phyloP scores from a whole-genome alignment of 2,329 filamentous ascomycete species.

The Aspergillus floridensis region DNA sequence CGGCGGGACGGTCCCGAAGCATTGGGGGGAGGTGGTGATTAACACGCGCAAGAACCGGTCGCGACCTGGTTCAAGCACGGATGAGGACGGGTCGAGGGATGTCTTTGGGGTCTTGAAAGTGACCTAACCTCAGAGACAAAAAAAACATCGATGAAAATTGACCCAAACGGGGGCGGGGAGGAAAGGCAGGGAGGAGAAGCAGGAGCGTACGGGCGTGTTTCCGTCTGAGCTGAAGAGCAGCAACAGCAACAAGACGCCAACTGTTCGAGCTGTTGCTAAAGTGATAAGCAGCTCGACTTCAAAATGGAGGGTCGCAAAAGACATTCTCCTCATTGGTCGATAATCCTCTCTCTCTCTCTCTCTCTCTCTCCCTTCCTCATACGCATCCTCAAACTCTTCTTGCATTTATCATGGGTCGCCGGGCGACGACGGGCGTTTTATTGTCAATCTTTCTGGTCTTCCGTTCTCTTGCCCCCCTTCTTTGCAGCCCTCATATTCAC shows the following conservation, averaged over 20 bases:
- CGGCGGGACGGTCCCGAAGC: conserved; percentile 35
- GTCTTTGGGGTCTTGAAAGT: conserved; percentile 44
- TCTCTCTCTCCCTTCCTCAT: no score
- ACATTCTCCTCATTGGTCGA: no score
- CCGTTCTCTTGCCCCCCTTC: conserved; percentile 9
- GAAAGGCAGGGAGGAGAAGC: no score
- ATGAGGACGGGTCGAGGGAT: conserved; percentile 28
- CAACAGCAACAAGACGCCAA: no score
- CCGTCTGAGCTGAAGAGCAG: no score
- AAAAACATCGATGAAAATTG: no score
- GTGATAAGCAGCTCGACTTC: no score
- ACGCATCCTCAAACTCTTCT: not conserved
- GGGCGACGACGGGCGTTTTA: not conserved
- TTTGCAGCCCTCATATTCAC: conserved; percentile 1
- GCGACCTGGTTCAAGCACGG: conserved; percentile 24
- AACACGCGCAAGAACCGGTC: conserved; percentile 38
- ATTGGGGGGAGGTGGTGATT: conserved; percentile 46
- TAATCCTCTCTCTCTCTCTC: no score
- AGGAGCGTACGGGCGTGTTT: no score
- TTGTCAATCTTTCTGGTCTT: not conserved
- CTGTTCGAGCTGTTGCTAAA: no score
- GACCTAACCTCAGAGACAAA: conserved; percentile 7
- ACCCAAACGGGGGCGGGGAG: no score
- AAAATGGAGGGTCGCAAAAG: no score
- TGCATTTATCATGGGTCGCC: not conserved